Percentiles rank a stretch among this genome's conserved stretches.
phyloP scores from a whole-genome alignment of 2,329 filamentous ascomycete species.

The Trichoderma citrinoviride region DNA sequence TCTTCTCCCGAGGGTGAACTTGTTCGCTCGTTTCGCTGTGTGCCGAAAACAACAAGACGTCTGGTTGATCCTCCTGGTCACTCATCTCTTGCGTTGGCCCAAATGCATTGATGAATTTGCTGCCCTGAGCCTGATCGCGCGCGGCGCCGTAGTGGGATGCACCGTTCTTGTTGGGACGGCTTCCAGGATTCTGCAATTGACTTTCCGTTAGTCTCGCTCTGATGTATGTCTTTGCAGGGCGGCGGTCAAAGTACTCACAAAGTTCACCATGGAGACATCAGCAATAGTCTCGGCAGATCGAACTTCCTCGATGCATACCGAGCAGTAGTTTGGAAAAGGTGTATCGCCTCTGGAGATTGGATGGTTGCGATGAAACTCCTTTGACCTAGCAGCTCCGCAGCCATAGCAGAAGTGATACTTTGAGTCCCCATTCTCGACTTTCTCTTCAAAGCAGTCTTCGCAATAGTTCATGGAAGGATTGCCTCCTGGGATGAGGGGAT shows the following conservation, averaged over 20 bases:
- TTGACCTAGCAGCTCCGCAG: conserved; percentile 31
- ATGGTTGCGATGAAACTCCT: conserved; percentile 27
- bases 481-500: conserved; percentile 30
- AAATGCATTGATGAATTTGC: neutral
- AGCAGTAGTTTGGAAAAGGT: conserved; percentile 37
- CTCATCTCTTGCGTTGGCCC: neutral
- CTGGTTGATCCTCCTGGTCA: neutral
- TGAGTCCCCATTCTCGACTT: conserved; percentile 26
- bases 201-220: neutral
- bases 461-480: conserved; percentile 37
- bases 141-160: neutral
- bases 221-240: neutral
- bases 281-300: conserved; percentile 27
- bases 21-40: neutral
- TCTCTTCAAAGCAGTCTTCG: conserved; percentile 34
- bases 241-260: conserved; percentile 25
- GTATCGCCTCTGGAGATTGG: conserved; percentile 28
- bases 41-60: neutral
- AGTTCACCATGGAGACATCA: conserved; percentile 30
- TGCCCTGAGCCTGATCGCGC: neutral
- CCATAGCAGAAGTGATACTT: conserved; percentile 43
- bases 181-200: neutral
- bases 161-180: neutral
- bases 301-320: conserved; percentile 30
- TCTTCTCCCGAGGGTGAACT: neutral